Conservation (phyloP, 352 stramenopile genomes). For the Heterotrichella gracilis region DNA sequence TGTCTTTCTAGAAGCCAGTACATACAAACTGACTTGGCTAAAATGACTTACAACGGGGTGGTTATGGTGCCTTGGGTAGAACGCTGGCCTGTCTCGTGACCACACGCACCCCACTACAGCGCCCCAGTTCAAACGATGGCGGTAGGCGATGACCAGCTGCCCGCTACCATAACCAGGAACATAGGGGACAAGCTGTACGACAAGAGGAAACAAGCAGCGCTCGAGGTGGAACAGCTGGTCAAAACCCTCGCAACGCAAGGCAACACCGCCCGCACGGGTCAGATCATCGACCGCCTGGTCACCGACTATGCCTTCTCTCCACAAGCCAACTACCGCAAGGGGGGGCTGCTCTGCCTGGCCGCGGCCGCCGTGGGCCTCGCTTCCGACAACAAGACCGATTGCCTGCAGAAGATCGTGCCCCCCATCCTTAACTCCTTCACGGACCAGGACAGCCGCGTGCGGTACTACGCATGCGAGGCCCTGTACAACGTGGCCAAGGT, state of each 20-base stretch:
- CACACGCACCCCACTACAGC: no score
- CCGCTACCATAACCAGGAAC: no score
- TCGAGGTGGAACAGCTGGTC: conserved; percentile 91
- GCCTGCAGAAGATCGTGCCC: conserved; percentile 62
- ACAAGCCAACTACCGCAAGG: conserved; percentile 92
- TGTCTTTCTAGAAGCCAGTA: no score
- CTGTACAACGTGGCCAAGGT: conserved; percentile 99
- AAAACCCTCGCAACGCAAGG: conserved; percentile 22
- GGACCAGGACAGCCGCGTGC: conserved; percentile 71
- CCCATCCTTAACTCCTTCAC: conserved; percentile 95
- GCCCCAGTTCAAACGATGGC: no score
- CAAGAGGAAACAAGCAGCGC: conserved; percentile 86
- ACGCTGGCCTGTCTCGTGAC: no score
- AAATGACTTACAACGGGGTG: no score
- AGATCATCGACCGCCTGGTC: conserved; percentile 67
- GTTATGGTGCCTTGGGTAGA: no score
- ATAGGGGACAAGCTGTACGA: conserved; percentile 91
- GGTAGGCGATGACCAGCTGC: no score
- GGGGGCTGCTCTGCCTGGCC: conserved; percentile 84
- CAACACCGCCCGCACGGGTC: conserved; percentile 37
- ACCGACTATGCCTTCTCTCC: conserved; percentile 88
- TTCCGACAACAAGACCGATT: conserved; percentile 32
- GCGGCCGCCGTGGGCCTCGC: conserved; percentile 71
- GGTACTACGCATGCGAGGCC: conserved; percentile 94
- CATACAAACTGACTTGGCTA: no score